Evolutionary conservation across 2,329 filamentous ascomycete species (phyloP), one percentile per base, ranked within the genome.

Genomic region (Fusarium oxysporum): DNA sequence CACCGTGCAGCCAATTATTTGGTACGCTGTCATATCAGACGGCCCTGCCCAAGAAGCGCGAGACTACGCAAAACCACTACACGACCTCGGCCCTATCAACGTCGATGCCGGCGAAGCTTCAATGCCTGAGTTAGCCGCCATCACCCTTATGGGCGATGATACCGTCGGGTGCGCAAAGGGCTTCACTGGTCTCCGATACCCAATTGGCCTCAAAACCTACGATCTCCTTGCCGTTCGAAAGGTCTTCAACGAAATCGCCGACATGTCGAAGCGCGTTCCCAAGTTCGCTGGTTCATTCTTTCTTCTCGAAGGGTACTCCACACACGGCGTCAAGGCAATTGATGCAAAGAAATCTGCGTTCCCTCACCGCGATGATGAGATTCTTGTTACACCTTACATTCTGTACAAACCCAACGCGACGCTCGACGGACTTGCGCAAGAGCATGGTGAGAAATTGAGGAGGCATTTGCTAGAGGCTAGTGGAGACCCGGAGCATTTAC

Each of bases 231-330:
- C 81, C 5, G 69, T 78, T 25, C 62, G 71, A 5, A 57, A 69
- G 35, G 73, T 77, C 9, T 83, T 78, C 54, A 66, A 80, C 32
- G 71, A 78, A 19, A 84, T 83, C 71, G 66, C 62, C 16, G 69
- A 75, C 21, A 70, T 78, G 17, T 64, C 70, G 0, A 55, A 50
- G 2, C 61, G 63, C 0, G n/a, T 65, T 5, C 72, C 73, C 2
- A 62, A 75, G 16, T 68, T 76, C 12, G 54, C 64, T 4, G 66
- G 66, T 2, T 76, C 74, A 8, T 80, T 89, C 40, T 86, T 89
- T 78, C 83, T 89, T 80, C 86, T 89, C 48, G 88, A 90, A 72
- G 85, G 85, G 11, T 90, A 89, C 78, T 82, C 72, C 3, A 70
- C 68, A 0, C 65, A 74, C 0, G 68, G 65, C 2, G 71, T 74